Evolutionary conservation across 441 rosid genomes (phyloP), one percentile per base, ranked within the genome.

Genomic region (Gossypium gossypioides): DNA sequence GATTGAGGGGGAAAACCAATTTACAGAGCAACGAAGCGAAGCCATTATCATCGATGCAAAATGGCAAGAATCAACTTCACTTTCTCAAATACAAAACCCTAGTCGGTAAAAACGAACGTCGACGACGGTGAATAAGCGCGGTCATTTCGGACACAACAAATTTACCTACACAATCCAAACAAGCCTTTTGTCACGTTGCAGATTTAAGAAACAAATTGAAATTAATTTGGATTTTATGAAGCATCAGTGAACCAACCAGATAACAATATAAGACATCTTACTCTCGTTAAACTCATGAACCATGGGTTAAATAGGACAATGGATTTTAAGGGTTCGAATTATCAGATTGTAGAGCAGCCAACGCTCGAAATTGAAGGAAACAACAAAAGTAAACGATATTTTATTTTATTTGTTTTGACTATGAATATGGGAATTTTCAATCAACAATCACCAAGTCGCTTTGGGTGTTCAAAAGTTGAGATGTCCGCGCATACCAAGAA

Each of bases 111-210:
- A 52, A 37, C 25, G 4, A 24, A 9, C 61, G 8, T 50, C 55
- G 19, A n/a, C 21, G 7, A n/a, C 21, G 19, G 9, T 15, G 16
- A 27, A 8, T 22, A 56, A 21, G n/a, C 50, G 1, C 50, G 0
- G 19, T 63, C 27, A 6, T 37, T 63, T 63, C 50, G 8, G 21
- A 52, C 21, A 19, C 60, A 21, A 21, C 5, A 13, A 57, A 57
- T 13, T 25, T 44, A 57, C 74, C 74, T 71, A 58, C 74, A 71
- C 54, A 70, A 57, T 57, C 10, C 21, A 62, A 27, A 46, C 1
- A 67, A 48, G 15, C 10, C 6, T n/a, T 3, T 19, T 4, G 25
- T 29, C 16, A 8, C 19, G 15, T 25, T 58, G 44, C 44, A 50
- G 50, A 62, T 37, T 37, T 21, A 10, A 55, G 25, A 9, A 55